These are phyloP conservation scores for Alnus glutinosa DNA, from an alignment of 306 rosid genomes.

Conservation along the genomic window DNA sequence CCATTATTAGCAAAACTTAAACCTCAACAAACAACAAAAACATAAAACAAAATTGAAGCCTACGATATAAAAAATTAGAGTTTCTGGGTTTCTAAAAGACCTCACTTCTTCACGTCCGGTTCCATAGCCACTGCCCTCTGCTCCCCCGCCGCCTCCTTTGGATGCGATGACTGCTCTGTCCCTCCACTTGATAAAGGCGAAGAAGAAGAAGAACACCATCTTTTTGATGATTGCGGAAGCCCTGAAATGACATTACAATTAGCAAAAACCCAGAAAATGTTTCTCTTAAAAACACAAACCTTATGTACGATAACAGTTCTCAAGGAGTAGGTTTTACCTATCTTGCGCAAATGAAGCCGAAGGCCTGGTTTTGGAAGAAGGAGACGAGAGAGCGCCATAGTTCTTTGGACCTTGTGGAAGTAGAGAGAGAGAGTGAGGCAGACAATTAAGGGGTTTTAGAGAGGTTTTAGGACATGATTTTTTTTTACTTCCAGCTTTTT, in stretches of 20 bases:
- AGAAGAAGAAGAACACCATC: slow-evolving; percentile 25
- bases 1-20: too few relatives aligned
- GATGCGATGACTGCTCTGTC: not conserved
- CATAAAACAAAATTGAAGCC: too few relatives aligned
- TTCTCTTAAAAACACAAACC: not conserved
- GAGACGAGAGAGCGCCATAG: slow-evolving; percentile 21
- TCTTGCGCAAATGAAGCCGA: slow-evolving; percentile 6
- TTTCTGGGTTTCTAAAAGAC: not conserved
- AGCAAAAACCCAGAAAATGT: not conserved
- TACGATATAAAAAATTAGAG: too few relatives aligned
- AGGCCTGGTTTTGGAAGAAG: slow-evolving; percentile 12
- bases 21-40: too few relatives aligned
- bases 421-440: not conserved
- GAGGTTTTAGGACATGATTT: slow-evolving; percentile 20
- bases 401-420: not conserved
- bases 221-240: slow-evolving; percentile 7
- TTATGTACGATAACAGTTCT: not conserved
- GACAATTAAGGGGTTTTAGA: not conserved
- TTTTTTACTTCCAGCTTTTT: not conserved
- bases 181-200: slow-evolving; percentile 3
- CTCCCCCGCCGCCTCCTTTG: not conserved
- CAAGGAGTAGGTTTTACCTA: slow-evolving; percentile 26
- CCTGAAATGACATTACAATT: not conserved
- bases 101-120: slow-evolving; percentile 23
- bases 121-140: not conserved